A percentile compares a stretch with the other conserved stretches of the same genome.
These are phyloP conservation scores for Aspergillus phoenicis DNA, from an alignment of 2,329 filamentous ascomycete species.

Conservation along the genomic window DNA sequence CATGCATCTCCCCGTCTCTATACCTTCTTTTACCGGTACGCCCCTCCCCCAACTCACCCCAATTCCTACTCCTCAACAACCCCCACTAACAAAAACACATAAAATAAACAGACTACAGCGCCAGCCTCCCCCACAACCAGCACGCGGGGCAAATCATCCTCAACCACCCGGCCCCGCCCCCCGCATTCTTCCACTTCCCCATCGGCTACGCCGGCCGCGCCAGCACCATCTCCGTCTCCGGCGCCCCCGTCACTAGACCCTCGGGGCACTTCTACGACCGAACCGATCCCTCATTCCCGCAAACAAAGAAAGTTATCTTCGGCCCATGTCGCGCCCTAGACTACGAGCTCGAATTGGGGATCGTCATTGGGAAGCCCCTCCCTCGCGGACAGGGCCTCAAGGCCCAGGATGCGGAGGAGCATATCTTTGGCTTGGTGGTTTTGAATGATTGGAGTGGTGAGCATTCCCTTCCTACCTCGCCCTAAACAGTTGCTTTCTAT, in stretches of 20 bases:
- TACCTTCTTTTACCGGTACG: conserved; percentile 61
- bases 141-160: conserved; percentile 32
- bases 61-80: conserved; percentile 29
- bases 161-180: conserved; percentile 27
- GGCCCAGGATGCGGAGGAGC: conserved; percentile 55
- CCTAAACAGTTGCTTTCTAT: too few relatives aligned
- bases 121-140: conserved; percentile 35
- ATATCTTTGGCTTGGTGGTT: conserved; percentile 65
- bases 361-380: conserved; percentile 49
- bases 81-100: conserved; percentile 42
- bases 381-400: conserved; percentile 40
- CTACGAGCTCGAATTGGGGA: conserved; percentile 48
- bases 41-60: conserved; percentile 56
- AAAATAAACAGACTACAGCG: conserved; percentile 36
- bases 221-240: conserved; percentile 55
- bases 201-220: conserved; percentile 59
- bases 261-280: conserved; percentile 40
- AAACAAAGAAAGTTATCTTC: conserved; percentile 25
- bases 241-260: conserved; percentile 53
- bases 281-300: not conserved
- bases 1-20: conserved; percentile 58
- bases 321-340: conserved; percentile 38
- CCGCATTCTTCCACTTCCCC: conserved; percentile 52
- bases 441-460: conserved; percentile 61
- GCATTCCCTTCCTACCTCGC: not conserved